A percentile compares a stretch with the other conserved stretches of the same genome.
phyloP scores from a whole-genome alignment of 2,329 filamentous ascomycete species.

The Hansfordia pulvinata region DNA sequence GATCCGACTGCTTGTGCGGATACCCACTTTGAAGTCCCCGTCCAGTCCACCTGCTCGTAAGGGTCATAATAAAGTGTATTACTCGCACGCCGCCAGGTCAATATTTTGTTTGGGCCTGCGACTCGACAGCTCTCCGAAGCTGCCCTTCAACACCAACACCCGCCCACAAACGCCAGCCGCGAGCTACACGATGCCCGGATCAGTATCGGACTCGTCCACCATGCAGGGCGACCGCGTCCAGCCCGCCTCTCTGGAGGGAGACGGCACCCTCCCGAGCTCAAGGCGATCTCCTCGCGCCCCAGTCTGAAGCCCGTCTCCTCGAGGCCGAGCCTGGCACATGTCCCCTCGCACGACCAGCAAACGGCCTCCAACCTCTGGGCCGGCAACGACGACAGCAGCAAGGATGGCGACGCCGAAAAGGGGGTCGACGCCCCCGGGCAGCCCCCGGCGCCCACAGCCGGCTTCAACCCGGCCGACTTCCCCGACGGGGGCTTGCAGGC shows the following conservation, averaged over 20 bases:
- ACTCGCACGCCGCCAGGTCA: no score
- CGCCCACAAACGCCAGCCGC: no score
- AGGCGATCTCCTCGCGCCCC: no score
- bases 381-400: neutral
- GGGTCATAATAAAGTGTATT: no score
- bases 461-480: conserved; percentile 33
- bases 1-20: no score
- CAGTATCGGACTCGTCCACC: conserved; percentile 2
- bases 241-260: neutral
- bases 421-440: conserved; percentile 4
- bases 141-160: no score
- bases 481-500: conserved; percentile 45
- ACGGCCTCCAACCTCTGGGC: conserved; percentile 20
- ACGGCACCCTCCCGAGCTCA: neutral
- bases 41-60: no score
- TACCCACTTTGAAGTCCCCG: no score
- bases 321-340: neutral
- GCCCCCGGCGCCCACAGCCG: conserved; percentile 7
- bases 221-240: conserved; percentile 1
- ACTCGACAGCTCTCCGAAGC: no score
- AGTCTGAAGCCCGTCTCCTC: no score
- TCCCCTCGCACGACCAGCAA: conserved; percentile 12
- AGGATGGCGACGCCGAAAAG: no score
- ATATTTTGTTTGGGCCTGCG: no score
- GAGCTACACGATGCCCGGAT: conserved; percentile 4